Evolutionary conservation across 2,329 filamentous ascomycete species (phyloP).

Genomic region (Trichoderma lentiforme): DNA sequence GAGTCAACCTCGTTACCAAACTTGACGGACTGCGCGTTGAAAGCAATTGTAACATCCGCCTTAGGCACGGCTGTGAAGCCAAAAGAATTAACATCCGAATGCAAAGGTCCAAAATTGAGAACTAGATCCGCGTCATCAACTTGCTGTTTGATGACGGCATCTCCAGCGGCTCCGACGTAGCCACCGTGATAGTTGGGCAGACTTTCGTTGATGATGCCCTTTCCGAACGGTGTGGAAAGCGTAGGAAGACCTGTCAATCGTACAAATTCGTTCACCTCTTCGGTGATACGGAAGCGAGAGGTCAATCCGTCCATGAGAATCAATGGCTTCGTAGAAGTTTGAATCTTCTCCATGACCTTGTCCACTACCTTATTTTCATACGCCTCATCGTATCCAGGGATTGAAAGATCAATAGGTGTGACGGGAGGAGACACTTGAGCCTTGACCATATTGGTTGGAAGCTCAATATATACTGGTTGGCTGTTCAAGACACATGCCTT

Average conservation of each 20-base stretch:
- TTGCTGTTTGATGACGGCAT: slow-evolving; percentile 34
- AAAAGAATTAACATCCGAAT: slow-evolving; percentile 46
- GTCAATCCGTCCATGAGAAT: slow-evolving; percentile 53
- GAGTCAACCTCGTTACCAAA: not conserved
- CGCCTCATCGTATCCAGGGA: slow-evolving; percentile 1
- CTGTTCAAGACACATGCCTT: slow-evolving; percentile 49
- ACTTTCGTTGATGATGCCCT: slow-evolving; percentile 48
- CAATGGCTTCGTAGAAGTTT: slow-evolving; percentile 44
- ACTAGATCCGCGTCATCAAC: slow-evolving; percentile 43
- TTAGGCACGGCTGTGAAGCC: slow-evolving; percentile 37
- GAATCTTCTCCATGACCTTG: slow-evolving; percentile 40
- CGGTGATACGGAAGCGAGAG: slow-evolving; percentile 39
- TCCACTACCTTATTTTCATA: slow-evolving; percentile 30
- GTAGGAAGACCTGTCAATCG: slow-evolving; percentile 45
- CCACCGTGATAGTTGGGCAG: slow-evolving; percentile 47
- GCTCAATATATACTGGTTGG: slow-evolving; percentile 54
- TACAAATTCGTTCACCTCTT: slow-evolving; percentile 42
- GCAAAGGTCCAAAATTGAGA: slow-evolving; percentile 44
- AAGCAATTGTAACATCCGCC: slow-evolving; percentile 30
- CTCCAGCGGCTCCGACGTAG: slow-evolving; percentile 43
- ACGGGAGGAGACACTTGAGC: slow-evolving; percentile 30
- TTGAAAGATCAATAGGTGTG: slow-evolving; percentile 15
- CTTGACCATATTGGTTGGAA: slow-evolving; percentile 52
- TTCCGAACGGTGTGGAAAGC: slow-evolving; percentile 46
- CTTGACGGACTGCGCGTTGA: slow-evolving; percentile 20